Evolutionary conservation across 2,329 filamentous ascomycete genomes (phyloP), one percentile per base, ranked within the genome.

Genomic region (Epichloe sp.): DNA sequence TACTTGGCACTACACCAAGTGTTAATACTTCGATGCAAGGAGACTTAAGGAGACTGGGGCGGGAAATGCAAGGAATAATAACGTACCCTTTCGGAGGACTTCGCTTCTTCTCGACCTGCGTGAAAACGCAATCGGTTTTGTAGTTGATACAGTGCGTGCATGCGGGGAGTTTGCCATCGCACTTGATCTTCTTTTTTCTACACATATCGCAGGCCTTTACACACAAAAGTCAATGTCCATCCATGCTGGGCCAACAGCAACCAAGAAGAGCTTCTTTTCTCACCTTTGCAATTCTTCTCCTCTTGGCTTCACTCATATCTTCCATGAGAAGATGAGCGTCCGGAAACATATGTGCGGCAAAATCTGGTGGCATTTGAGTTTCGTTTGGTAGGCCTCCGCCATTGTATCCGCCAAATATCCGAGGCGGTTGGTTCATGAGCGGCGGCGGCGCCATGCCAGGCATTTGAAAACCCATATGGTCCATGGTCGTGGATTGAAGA

Each of bases 151-250:
- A 98, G 69, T 97, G 93, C 7, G 88, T 90, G 69, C 93, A 98
- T 54, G 89, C 83, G 38, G 93, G 91, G 70, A 95, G 81, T 71
- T 94, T 95, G 58, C 93, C 91, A 65, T 97, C 93, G 69, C 91
- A 97, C 71, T 97, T 97, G 70, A 97, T 93, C 76, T 91, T 95
- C 70, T 88, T 90, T 90, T 72, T 95, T 95, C 90, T 79, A 66
- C 91, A 97, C 89, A 95, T 94, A 61, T 95, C 90, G 71, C 89
- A 95, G 48, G 89, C 89, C 86, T 90, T 21, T 38, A 54, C 23
- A 45, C 50, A 55, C 52, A 55, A 47, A 45, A 14, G 31, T 54
- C 37, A 47, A 51, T 45, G 47, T 35, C 17, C 15, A 31, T 31
- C 31, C 31, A 1, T 4, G 31, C 31, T n/a, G n/a, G 38, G n/a